These are phyloP conservation scores for Tephrocybe sp. DNA, from an alignment of 768 basidiomycete species.

Conservation along the genomic window DNA sequence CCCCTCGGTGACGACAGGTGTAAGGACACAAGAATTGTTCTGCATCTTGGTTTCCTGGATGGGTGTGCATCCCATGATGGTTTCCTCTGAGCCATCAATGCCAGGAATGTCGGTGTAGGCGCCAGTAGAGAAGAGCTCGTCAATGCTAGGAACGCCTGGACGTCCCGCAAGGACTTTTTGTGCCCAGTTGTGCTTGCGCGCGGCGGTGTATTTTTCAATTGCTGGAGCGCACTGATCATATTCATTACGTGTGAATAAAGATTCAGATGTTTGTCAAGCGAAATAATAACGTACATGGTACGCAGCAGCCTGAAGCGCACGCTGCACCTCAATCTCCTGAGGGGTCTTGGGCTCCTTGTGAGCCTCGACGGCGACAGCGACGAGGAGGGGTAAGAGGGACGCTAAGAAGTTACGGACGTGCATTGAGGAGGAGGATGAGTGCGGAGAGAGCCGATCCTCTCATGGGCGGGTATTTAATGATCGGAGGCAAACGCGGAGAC, in stretches of 20 bases:
- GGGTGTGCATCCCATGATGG: conserved; percentile 42
- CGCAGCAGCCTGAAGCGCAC: conserved; percentile 48
- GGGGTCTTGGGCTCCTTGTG: conserved; percentile 44
- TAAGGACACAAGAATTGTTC: conserved; percentile 53
- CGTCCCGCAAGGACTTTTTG: conserved; percentile 40
- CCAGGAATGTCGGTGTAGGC: conserved; percentile 30
- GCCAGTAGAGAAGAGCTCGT: conserved; percentile 40
- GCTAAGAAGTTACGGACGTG: conserved; percentile 8
- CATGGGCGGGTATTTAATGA: background rate
- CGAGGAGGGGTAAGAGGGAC: conserved; percentile 17
- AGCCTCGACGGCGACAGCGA: conserved; percentile 23
- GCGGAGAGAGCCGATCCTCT: background rate
- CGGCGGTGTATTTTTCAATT: conserved; percentile 47
- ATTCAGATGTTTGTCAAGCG: background rate
- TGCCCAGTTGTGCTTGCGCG: conserved; percentile 44
- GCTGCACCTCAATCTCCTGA: conserved; percentile 45
- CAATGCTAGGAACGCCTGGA: conserved; percentile 34
- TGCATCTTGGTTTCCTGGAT: conserved; percentile 46
- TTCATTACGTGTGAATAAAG: background rate
- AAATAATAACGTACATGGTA: conserved; percentile 38
- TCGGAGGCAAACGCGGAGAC: background rate
- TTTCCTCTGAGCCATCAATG: conserved; percentile 21
- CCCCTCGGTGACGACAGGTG: conserved; percentile 52
- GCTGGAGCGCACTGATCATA: conserved; percentile 46
- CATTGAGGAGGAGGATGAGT: background rate